Base-by-base conservation (phyloP, 2,329 filamentous ascomycete genomes). In the Chrysoporthe deuterocubensis region DNA sequence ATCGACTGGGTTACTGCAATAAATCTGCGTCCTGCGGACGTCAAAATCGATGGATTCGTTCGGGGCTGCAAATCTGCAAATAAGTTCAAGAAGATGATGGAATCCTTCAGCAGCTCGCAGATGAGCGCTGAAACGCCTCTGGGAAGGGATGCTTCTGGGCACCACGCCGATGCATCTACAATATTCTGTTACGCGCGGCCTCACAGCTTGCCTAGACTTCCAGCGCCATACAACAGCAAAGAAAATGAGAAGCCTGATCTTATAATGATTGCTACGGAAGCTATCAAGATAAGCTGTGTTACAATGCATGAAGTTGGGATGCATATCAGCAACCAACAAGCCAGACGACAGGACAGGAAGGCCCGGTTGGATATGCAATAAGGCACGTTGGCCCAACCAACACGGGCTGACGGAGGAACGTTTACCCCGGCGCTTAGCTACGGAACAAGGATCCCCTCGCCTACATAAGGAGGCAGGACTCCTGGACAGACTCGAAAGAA, bases 1-100 rank as follows among this genome's bases (percentile, higher is more conserved):
- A 52, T 48, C 16, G 67, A 69, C 54, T 69, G 67, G 67, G 56
- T 67, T 1, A 48, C 56, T 9, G 67, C 64, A 2, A 34, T 14
- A 16, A 16, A 64, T n/a, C 21, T 69, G 8, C 37, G 67, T 4
- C 32, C 13, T 6, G 16, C 13, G 2, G 40, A 40, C 18, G 3
- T 16, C 2, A 34, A 67, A 3, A 56, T 67, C 3, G 44, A 50
- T 3, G 2, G 34, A 0, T 40, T 40, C 0, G 64, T 61, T 1
- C 6, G n/a, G n/a, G 67, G 67, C 0, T 6, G 16, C 0, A 44
- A 42, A 1, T 46, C 64, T 8, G 67, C 67, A 1, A 46, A 42
- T 14, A 58, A 59, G 32, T 69, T 60, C 37, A 46, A 9, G 26
- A 62, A 64, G 9, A 69, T 60, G 56, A 26, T 64, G 11, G 37